Base-by-base conservation (phyloP, 2,329 filamentous ascomycete genomes). In the Penicillium psychrosexuale region DNA sequence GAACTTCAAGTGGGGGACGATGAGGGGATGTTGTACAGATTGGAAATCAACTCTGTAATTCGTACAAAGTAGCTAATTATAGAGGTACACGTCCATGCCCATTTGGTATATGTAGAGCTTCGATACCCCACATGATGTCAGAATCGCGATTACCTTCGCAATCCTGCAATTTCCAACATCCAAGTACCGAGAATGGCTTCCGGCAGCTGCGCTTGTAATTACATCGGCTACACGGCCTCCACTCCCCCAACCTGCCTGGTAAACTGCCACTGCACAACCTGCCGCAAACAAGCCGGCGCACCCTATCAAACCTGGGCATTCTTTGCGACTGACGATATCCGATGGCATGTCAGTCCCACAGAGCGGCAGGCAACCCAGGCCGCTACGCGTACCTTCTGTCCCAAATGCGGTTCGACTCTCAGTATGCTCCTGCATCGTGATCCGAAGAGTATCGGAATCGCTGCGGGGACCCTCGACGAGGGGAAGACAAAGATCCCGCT, bases 241-340 rank as follows among this genome's bases (percentile, higher is more conserved):
- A 58, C 57, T 1, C 61, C 69, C 1, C 77, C 78, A 0, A 64
- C 60, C 12, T 56, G 64, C 24, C 63, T 78, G 28, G 70, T 67
- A 17, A 65, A 75, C 52, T 82, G 79, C 64, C 73, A 81, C 62
- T 82, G 80, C 61, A 66, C 64, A n/a, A 74, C 74, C 38, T 82
- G 80, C 58, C 77, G 78, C 53, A 76, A 77, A 61, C 57, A 79
- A 37, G 76, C 78, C 2, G 78, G 79, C 12, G 75, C 72, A 3
- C 73, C 74, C 1, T 81, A 72, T 54, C 66, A 80, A 34, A 69
- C 74, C 3, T 81, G 78, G 56, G 68, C 70, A 8, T 56, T 68
- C 8, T 73, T 80, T 38, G 65, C 71, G 0, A 57, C 56, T 36
- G 53, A 61, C 8, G 57, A 68, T 27, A 57, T 81, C 39, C 69